These are phyloP conservation scores for Colletotrichum viniferum DNA, from an alignment of 2,329 filamentous ascomycete species.

Conservation along the genomic window DNA sequence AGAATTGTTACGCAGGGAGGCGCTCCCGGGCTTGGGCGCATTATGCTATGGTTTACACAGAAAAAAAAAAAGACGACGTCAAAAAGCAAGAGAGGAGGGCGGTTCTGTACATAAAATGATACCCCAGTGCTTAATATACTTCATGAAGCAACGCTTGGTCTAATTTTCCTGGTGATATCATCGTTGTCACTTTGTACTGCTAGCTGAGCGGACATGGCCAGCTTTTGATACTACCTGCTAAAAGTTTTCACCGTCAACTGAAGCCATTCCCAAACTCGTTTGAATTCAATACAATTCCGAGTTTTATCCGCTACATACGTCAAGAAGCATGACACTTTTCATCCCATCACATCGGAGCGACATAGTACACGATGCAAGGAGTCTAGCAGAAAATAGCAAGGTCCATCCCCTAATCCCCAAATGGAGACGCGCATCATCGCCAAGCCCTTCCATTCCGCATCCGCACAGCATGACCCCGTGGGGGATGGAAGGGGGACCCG, in stretches of 20 bases:
- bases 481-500: not conserved
- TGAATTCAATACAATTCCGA: not conserved
- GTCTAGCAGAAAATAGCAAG: not conserved
- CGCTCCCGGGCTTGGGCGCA: constrained; percentile 4
- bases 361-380: not conserved
- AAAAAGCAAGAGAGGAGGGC: not conserved
- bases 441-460: not conserved
- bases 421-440: not conserved
- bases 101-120: constrained; percentile 19
- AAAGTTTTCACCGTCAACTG: not conserved
- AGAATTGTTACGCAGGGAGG: not conserved
- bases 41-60: not conserved
- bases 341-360: not conserved
- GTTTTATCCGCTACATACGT: not conserved
- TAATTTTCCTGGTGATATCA: not conserved
- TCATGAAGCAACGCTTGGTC: not conserved
- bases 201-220: fast-evolving
- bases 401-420: not conserved
- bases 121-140: constrained; percentile 17
- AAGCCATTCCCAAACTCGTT: not conserved
- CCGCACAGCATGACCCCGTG: not conserved
- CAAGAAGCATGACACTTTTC: not conserved
- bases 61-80: not conserved
- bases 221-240: not conserved
- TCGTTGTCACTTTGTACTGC: not conserved